Evolutionary conservation across 176 grass and related monocot genomes (phyloP), one percentile per base, ranked within the genome.

Genomic region (Cymbopogon citratus): DNA sequence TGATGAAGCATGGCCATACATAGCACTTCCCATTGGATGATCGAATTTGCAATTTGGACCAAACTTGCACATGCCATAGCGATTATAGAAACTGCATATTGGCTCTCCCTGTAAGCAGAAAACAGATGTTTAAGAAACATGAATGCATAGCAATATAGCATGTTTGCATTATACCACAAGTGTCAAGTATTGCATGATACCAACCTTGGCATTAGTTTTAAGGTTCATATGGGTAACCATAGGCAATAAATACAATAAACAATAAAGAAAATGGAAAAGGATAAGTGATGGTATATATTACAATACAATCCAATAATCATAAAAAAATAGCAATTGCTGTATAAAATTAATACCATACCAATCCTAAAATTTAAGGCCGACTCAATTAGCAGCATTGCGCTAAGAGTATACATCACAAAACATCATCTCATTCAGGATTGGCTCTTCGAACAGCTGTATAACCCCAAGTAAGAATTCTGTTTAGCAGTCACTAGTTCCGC

Each of bases 31-130:
- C 89, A 91, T 89, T 57, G 94, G 94, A 83, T 97, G 94, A 39
- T 97, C 94, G 2, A 97, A 97, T 78, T 93, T 97, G 83, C 94
- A 97, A 80, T 94, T 97, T 40, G 94, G 94, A 28, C 91, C 91
- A 73, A 94, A 97, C 73, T 92, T 97, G 85, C 87, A 94, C 49
- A 94, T 87, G 80, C 91, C 89, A 73, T 97, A 97, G 33, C 94
- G 91, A 76, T 91, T 92, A 75, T 94, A 97, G 69, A 90, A 94
- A 51, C 80, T 78, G 69, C 89, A 97, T 19, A 92, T 26, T 18
- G 80, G 91, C 35, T 97, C 94, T 34, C 91, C 94, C 91, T 94
- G 87, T 82, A 72, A 85, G 63, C 68, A 71, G 45, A 1, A 1
- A 78, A 51, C 4, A 75, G 25, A 75, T n/a, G 49, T 29, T 59